Evolutionary conservation across 441 rosid species (phyloP), one percentile per base, ranked within the genome.

Genomic region (Aquilaria agallochum): DNA sequence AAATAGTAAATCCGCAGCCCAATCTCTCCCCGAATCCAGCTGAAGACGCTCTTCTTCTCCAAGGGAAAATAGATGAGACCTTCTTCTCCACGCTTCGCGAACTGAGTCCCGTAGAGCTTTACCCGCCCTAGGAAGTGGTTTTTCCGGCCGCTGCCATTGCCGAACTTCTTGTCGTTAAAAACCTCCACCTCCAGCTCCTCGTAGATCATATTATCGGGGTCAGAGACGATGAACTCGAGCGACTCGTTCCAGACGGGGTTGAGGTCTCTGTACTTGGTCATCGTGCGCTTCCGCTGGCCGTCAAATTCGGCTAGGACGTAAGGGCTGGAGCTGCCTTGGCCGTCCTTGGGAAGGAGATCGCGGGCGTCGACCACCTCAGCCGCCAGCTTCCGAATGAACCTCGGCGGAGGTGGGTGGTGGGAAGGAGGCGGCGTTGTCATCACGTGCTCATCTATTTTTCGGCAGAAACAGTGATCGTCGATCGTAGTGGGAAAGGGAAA

Each of bases 251-350:
- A 93, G 11, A 77, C 72, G 1, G 98, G 98, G 77, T 85, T 90
- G 40, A 90, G 87, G 70, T 90, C 90, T 9, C 96, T 86, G 68
- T 62, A 80, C 69, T 61, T 82, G 1, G 98, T 93, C 15, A 90
- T 61, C 60, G 95, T 88, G 12, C 89, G 83, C 75, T 73, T 80
- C 50, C 77, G 80, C 64, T 90, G 98, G 52, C 91, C 81, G 67
- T 90, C 98, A 70, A 93, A 93, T 56, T 87, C 95, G 20, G 77
- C 93, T 54, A 85, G 62, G 20, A 88, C 96, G 68, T 85, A 93
- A 5, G 98, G 84, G 56, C 96, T 90, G 65, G 98, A 90, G 74
- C 96, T 93, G 3, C 98, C 98, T 72, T 86, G 92, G 6, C 97
- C 98, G 60, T 93, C 97, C 56, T 88, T 93, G 9, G 95, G 97